A percentile compares a stretch with the other conserved stretches of the same genome.
Evolutionary conservation across 1,139 yeast species (phyloP).

Genomic region (Kurtzmaniella quercitrusa): DNA sequence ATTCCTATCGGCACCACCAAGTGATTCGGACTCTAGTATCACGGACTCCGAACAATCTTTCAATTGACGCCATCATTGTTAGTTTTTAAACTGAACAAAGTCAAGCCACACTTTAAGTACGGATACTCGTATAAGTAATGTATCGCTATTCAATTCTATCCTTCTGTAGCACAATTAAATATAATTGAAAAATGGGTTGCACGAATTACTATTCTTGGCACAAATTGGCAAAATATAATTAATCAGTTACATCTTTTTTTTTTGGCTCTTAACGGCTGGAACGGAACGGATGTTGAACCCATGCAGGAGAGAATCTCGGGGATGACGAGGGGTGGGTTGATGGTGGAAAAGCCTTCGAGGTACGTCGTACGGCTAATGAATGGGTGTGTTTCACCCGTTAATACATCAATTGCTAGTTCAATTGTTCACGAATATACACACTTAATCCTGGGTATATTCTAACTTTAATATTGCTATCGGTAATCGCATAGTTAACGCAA

Average conservation of each 20-base stretch:
- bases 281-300: neutral
- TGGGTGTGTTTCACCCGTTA: too few relatives aligned
- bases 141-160: too few relatives aligned
- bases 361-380: neutral
- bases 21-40: slow-evolving; percentile 29
- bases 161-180: too few relatives aligned
- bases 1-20: slow-evolving; percentile 37
- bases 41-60: slow-evolving; percentile 4
- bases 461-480: too few relatives aligned
- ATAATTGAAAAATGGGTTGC: too few relatives aligned
- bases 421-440: too few relatives aligned
- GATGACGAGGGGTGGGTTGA: neutral
- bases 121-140: too few relatives aligned
- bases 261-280: neutral
- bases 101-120: too few relatives aligned
- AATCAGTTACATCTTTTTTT: neutral
- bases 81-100: neutral
- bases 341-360: neutral
- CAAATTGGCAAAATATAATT: neutral
- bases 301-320: neutral
- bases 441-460: too few relatives aligned
- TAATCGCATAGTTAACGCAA: too few relatives aligned
- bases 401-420: too few relatives aligned
- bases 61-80: too few relatives aligned
- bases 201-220: neutral